Conservation (phyloP, 1,284 basidiomycete genomes). For the Stygiomarasmius scandens region DNA sequence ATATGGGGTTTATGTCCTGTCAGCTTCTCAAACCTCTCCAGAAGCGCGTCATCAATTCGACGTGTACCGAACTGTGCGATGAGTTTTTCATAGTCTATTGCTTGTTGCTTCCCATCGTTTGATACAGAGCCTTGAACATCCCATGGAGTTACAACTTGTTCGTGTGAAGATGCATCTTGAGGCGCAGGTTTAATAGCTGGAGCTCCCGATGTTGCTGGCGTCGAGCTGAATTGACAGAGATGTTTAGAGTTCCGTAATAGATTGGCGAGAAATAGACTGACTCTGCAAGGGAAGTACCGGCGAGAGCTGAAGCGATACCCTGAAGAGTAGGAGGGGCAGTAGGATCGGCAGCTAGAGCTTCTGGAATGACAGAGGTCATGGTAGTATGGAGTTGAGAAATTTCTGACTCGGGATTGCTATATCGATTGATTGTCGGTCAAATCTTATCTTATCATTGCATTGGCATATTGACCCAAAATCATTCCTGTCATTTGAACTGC, state of each 20-base stretch:
- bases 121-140: slow-evolving; percentile 95
- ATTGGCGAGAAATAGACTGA: slow-evolving; percentile 4
- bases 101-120: slow-evolving; percentile 85
- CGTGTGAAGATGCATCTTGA: slow-evolving; percentile 31
- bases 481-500: too few relatives aligned
- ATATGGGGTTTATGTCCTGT: slow-evolving; percentile 93
- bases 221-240: neutral
- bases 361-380: slow-evolving; percentile 16
- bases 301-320: slow-evolving; percentile 16
- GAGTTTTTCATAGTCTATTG: slow-evolving; percentile 97
- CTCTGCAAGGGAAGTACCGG: slow-evolving; percentile 23
- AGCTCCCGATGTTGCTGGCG: slow-evolving; percentile 4
- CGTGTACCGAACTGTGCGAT: slow-evolving; percentile 94
- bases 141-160: slow-evolving; percentile 96
- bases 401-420: neutral
- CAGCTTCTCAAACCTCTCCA: slow-evolving; percentile 89
- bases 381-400: neutral
- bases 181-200: slow-evolving; percentile 12
- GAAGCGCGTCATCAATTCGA: slow-evolving; percentile 74
- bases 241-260: neutral
- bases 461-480: too few relatives aligned
- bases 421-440: neutral
- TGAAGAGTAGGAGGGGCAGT: slow-evolving; percentile 23
- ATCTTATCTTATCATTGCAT: neutral
- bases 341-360: slow-evolving; percentile 22